Conservation (phyloP, 2,329 filamentous ascomycete species). For the Didymella glomerata region DNA sequence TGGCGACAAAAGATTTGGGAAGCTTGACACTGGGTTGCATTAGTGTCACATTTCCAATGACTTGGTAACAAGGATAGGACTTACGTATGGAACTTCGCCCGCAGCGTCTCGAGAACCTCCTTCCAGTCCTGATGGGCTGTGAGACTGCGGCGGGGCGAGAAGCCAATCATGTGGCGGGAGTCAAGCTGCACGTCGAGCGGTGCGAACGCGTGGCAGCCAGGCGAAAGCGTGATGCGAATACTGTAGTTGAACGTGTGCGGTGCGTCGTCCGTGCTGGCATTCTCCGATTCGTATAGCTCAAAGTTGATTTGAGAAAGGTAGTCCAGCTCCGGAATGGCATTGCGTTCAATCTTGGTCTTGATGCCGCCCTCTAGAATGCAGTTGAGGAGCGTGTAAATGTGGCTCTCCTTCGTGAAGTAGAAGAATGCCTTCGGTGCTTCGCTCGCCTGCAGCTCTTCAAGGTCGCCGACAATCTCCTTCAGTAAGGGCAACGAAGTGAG, state of each 20-base stretch:
- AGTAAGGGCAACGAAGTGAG: slow-evolving; percentile 91
- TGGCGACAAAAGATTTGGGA: slow-evolving; percentile 60
- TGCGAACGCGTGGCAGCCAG: slow-evolving; percentile 95
- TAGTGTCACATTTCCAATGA: not conserved
- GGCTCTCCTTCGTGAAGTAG: slow-evolving; percentile 99
- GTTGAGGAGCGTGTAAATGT: slow-evolving; percentile 97
- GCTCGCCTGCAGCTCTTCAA: slow-evolving; percentile 96
- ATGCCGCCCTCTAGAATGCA: slow-evolving; percentile 97
- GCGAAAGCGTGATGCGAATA: slow-evolving; percentile 94
- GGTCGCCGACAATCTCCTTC: slow-evolving; percentile 94
- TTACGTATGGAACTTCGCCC: slow-evolving; percentile 94
- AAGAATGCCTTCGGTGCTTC: slow-evolving; percentile 95
- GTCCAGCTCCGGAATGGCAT: slow-evolving; percentile 94
- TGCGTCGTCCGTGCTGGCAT: slow-evolving; percentile 64
- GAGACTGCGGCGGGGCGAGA: slow-evolving; percentile 85
- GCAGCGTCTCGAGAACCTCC: slow-evolving; percentile 91
- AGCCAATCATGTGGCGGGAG: slow-evolving; percentile 94
- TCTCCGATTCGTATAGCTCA: slow-evolving; percentile 95
- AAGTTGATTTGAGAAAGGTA: slow-evolving; percentile 98
- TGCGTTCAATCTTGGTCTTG: slow-evolving; percentile 94
- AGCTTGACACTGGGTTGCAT: slow-evolving; percentile 54
- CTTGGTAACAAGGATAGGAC: slow-evolving; percentile 45
- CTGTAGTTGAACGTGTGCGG: slow-evolving; percentile 87
- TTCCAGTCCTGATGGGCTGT: slow-evolving; percentile 96
- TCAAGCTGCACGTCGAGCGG: slow-evolving; percentile 96